Evolutionary conservation across 257 asterid species (phyloP).

Genomic region (Nicotiana otophora): DNA sequence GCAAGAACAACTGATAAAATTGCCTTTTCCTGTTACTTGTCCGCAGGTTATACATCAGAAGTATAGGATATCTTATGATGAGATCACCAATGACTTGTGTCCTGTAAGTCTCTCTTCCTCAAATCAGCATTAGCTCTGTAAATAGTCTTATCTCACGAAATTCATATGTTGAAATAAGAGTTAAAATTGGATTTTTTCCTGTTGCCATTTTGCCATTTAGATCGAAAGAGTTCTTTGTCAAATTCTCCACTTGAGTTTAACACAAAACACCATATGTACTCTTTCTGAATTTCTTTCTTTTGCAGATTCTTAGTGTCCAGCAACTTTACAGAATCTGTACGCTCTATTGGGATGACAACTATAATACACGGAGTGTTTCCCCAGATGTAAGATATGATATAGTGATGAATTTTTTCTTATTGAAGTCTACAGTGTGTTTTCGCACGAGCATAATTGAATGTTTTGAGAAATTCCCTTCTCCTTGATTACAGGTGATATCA

Average conservation of each 20-base stretch:
- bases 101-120: constrained; percentile 63
- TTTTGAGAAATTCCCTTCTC: neutral
- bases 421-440: neutral
- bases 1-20: constrained; percentile 2
- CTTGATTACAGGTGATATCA: constrained; percentile 67
- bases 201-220: neutral
- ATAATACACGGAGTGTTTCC: constrained; percentile 92
- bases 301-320: constrained; percentile 90
- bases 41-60: constrained; percentile 96
- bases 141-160: neutral
- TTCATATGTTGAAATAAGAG: neutral
- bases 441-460: neutral
- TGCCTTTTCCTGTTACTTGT: constrained; percentile 10
- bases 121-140: neutral
- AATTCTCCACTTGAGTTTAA: neutral
- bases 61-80: constrained; percentile 93
- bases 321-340: constrained; percentile 98
- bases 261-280: neutral
- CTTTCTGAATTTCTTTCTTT: constrained; percentile 9
- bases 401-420: neutral
- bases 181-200: neutral
- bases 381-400: constrained; percentile 54
- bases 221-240: neutral
- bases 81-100: constrained; percentile 89
- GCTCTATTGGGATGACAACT: constrained; percentile 90